Evolutionary conservation across 2,329 filamentous ascomycete genomes (phyloP), one percentile per base, ranked within the genome.

Genomic region (Penicillium sp.): DNA sequence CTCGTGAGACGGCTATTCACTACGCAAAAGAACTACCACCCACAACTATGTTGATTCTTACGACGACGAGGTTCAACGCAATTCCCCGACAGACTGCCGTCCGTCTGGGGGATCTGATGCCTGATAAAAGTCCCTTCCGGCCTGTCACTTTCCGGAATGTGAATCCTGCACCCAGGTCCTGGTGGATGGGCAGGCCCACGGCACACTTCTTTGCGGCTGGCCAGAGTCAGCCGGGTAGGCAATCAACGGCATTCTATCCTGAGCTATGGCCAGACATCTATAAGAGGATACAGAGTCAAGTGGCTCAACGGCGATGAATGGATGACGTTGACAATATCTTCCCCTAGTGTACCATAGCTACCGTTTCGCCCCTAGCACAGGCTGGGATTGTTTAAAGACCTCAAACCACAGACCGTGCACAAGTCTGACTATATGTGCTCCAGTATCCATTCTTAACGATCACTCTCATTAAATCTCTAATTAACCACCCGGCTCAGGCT

Each of bases 1-100:
- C 88, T 0, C 84, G 84, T 37, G 78, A 81, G 59, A 71, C 75
- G 19, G 76, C 80, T 17, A 63, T 79, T 45, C 73, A 78, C 60
- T 83, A 82, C 66, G 76, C 79, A 0, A 77, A 78, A 58, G 78
- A 78, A 44, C 69, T 83, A 3, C 81, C 81, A 1, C 72, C 75
- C 7, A 79, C 77, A 10, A 80, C 81, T 7, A 76, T 72, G 9
- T 62, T 83, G 22, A 78, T 77, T 47, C 72, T 83, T 56, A 80
- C 78, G 40, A 83, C 80, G 2, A 81, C 82, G 74, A 77, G 78
- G 38, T 76, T 79, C 59, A 81, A 78, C 6, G 78, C 78, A 1
- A 77, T 81, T 54, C 78, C 80, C 0, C 75, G 77, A 13, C 72
- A 75, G 26, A 78, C 80, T 0, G 72, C 76, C n/a, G 78, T 81